Evolutionary conservation across 2,329 filamentous ascomycete genomes (phyloP).

Genomic region (Hymenoscyphus scutula): DNA sequence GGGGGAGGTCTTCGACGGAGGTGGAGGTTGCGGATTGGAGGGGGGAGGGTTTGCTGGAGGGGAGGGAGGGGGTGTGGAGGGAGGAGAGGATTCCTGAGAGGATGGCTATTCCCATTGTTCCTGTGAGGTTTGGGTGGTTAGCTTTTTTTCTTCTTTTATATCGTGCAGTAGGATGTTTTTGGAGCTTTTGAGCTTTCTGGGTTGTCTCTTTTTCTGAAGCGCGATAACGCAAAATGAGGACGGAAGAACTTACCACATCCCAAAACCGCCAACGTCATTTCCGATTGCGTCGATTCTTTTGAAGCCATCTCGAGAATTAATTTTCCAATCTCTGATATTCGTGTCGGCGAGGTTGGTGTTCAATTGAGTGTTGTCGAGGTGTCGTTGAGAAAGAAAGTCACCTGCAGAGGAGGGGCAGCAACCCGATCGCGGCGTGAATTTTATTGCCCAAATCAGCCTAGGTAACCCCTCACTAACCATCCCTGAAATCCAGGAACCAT

Average conservation of each 20-base stretch:
- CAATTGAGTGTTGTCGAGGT: too few relatives aligned
- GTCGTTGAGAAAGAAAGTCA: too few relatives aligned
- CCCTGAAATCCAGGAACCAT: not conserved
- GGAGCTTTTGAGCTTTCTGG: not conserved
- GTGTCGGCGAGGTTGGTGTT: too few relatives aligned
- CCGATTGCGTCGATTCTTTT: conserved; percentile 25
- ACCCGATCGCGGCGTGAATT: not conserved
- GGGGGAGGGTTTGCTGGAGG: conserved; percentile 46
- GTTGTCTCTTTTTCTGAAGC: not conserved
- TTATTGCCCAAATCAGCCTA: not conserved
- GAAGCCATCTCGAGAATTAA: conserved; percentile 16
- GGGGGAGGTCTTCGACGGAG: too few relatives aligned
- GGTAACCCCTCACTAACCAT: not conserved
- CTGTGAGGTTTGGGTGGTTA: conserved; percentile 40
- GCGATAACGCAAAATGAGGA: conserved; percentile 5
- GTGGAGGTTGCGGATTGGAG: too few relatives aligned
- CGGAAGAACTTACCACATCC: conserved; percentile 69
- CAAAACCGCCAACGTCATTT: conserved; percentile 73
- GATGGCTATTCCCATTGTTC: conserved; percentile 83
- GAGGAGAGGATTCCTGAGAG: conserved; percentile 76
- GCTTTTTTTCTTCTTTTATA: not conserved
- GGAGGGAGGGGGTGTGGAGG: conserved; percentile 52
- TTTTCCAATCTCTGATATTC: not conserved
- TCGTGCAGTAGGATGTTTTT: too few relatives aligned
- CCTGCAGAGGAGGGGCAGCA: not conserved